Evolutionary conservation across 345 rosid genomes (phyloP).

Genomic region (Gossypium ekmanianum): DNA sequence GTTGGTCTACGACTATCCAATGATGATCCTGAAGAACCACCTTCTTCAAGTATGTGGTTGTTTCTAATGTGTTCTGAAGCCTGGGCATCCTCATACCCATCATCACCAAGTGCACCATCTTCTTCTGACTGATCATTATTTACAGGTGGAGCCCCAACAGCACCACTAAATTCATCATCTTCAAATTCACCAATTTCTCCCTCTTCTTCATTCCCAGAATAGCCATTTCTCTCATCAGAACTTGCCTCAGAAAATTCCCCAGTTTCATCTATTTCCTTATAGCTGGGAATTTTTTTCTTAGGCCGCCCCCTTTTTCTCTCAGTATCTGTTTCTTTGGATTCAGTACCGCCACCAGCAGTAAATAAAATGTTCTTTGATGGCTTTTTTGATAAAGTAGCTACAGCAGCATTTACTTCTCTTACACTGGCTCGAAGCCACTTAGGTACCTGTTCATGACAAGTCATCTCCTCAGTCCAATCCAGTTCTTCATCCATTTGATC

Average conservation of each 20-base stretch:
- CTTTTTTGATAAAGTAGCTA: conserved; percentile 82
- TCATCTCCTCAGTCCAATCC: conserved; percentile 96
- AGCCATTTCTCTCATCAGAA: conserved; percentile 74
- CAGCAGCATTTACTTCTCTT: conserved; percentile 62
- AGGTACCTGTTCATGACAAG: conserved; percentile 87
- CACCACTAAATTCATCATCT: conserved; percentile 75
- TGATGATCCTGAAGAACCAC: conserved; percentile 89
- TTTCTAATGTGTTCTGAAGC: conserved; percentile 49
- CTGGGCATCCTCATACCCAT: conserved; percentile 50
- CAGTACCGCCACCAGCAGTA: conserved; percentile 41
- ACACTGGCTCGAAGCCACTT: conserved; percentile 93
- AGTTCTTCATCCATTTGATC: conserved; percentile 99
- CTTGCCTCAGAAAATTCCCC: conserved; percentile 87
- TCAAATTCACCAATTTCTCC: conserved; percentile 78
- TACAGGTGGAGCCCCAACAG: conserved; percentile 47
- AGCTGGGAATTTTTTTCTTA: conserved; percentile 77
- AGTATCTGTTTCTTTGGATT: conserved; percentile 53
- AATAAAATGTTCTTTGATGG: conserved; percentile 66
- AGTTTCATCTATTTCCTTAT: conserved; percentile 90
- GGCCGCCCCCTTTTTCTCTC: conserved; percentile 91
- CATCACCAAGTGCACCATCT: conserved; percentile 55
- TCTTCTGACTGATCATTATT: conserved; percentile 76
- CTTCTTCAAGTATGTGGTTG: conserved; percentile 50
- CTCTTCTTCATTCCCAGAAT: conserved; percentile 86
- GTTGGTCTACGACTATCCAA: conserved; percentile 60